Evolutionary conservation across 2,329 filamentous ascomycete genomes (phyloP).

Genomic region (Beauveria pseudobassiana): DNA sequence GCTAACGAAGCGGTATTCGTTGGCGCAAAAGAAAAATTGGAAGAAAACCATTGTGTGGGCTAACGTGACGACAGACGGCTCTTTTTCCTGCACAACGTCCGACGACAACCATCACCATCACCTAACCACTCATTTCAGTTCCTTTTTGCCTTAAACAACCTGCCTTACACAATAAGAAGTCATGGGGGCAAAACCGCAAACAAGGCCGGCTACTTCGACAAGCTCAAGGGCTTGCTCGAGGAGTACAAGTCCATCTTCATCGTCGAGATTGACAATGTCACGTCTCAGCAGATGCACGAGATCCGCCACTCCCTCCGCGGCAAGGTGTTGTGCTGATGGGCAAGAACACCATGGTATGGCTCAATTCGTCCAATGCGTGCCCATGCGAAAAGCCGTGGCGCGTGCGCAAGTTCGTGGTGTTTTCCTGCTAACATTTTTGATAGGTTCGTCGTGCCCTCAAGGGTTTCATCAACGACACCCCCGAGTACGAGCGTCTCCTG

Average conservation of each 20-base stretch:
- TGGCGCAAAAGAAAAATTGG: neutral
- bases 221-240: constrained; percentile 96
- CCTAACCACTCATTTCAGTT: neutral
- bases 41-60: neutral
- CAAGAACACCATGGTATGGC: constrained; percentile 97
- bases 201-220: constrained; percentile 98
- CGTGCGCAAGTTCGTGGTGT: too few relatives aligned
- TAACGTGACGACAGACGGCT: neutral
- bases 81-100: constrained; percentile 3
- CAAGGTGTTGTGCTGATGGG: constrained; percentile 94
- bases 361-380: constrained; percentile 17
- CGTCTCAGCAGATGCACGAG: constrained; percentile 99
- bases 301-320: constrained; percentile 88
- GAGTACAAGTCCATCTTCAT: constrained; percentile 98
- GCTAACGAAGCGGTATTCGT: constrained; percentile 1
- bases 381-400: neutral
- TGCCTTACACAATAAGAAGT: constrained; percentile 92
- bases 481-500: constrained; percentile 97
- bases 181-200: constrained; percentile 94
- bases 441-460: constrained; percentile 94
- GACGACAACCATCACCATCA: constrained; percentile 4
- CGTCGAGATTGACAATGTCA: constrained; percentile 98
- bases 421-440: neutral
- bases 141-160: constrained; percentile 85
- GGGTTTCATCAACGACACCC: constrained; percentile 82